Conservation (phyloP, 2,329 filamentous ascomycete genomes). For the Curvularia eragrostidis region DNA sequence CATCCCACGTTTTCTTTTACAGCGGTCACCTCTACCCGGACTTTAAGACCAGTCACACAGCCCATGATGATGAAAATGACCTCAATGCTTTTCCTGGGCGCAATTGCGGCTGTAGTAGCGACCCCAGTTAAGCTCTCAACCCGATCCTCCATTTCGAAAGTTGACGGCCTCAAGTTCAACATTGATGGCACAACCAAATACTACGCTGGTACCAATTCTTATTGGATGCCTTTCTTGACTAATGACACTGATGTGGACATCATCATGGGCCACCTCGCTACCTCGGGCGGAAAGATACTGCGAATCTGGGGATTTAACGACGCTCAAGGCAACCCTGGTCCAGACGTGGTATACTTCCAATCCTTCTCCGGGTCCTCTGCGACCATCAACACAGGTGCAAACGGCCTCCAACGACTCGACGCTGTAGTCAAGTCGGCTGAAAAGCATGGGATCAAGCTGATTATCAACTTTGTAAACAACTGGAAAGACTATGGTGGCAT, state of each 20-base stretch:
- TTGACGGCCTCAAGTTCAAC: constrained; percentile 43
- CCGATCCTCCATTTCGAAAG: constrained; percentile 34
- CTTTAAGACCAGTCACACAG: neutral
- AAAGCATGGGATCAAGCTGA: constrained; percentile 65
- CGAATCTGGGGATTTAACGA: constrained; percentile 71
- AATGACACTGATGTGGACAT: constrained; percentile 63
- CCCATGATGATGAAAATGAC: constrained; percentile 31
- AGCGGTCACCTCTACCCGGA: neutral
- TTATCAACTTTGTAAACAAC: constrained; percentile 72
- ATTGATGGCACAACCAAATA: constrained; percentile 50
- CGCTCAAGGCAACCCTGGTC: constrained; percentile 53
- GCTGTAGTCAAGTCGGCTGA: constrained; percentile 68
- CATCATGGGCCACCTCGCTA: constrained; percentile 54
- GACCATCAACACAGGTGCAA: constrained; percentile 67
- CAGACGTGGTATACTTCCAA: constrained; percentile 62
- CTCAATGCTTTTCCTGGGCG: constrained; percentile 27
- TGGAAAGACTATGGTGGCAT: constrained; percentile 74
- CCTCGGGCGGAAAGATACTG: constrained; percentile 63
- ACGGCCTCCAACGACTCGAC: constrained; percentile 70
- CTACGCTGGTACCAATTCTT: constrained; percentile 63
- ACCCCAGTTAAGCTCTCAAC: constrained; percentile 19
- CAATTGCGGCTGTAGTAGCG: constrained; percentile 31
- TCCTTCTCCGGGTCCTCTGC: constrained; percentile 57
- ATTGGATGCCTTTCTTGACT: constrained; percentile 62
- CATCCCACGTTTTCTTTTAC: neutral